phyloP scores from a whole-genome alignment of 2,329 filamentous ascomycete species.

The Neocucurbitaria cava region DNA sequence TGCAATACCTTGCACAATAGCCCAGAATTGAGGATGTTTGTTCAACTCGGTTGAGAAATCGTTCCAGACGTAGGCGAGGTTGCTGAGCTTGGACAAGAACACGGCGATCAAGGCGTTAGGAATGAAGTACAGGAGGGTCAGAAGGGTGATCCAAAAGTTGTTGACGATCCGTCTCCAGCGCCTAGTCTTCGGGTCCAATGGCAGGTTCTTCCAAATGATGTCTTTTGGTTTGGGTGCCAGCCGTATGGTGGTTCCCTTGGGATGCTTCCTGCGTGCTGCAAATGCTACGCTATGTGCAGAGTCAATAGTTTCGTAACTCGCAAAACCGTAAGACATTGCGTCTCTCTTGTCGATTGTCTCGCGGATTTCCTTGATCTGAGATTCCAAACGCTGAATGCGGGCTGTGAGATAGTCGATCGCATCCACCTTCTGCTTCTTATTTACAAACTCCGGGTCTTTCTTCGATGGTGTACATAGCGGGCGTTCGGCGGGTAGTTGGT shows the following conservation, averaged over 20 bases:
- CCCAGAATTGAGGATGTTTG: constrained; percentile 73
- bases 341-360: constrained; percentile 84
- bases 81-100: constrained; percentile 85
- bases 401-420: constrained; percentile 92
- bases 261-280: constrained; percentile 78
- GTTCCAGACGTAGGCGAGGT: constrained; percentile 81
- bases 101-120: constrained; percentile 95
- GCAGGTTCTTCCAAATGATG: constrained; percentile 95
- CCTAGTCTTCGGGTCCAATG: constrained; percentile 71
- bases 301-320: constrained; percentile 86
- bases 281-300: constrained; percentile 90
- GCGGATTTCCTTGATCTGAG: constrained; percentile 83
- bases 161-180: constrained; percentile 78
- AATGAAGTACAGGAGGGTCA: constrained; percentile 86
- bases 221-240: constrained; percentile 88
- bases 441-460: constrained; percentile 69
- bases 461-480: constrained; percentile 83
- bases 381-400: constrained; percentile 81
- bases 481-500: constrained; percentile 75
- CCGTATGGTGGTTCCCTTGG: constrained; percentile 75
- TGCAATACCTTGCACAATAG: constrained; percentile 87
- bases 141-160: constrained; percentile 79
- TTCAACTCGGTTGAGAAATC: constrained; percentile 72
- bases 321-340: constrained; percentile 91
- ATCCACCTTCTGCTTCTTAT: constrained; percentile 79